phyloP scores from a whole-genome alignment of 495 filamentous ascomycete genomes.

The Penicillium desertorum region DNA sequence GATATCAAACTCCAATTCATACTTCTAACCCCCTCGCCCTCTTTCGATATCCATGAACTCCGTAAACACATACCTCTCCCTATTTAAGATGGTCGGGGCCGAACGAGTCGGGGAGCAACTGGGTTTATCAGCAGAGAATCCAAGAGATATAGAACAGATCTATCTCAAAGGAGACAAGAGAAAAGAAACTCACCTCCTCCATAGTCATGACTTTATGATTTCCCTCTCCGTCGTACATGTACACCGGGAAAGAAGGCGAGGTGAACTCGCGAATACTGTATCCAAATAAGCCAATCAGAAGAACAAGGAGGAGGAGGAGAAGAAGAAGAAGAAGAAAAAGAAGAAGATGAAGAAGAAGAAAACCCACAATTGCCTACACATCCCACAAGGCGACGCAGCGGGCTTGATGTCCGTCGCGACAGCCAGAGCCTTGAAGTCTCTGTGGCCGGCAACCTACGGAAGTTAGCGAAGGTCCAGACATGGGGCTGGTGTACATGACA shows the following conservation, averaged over 20 bases:
- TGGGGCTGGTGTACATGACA: too few species aligned
- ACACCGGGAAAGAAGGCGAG: conserved; percentile 64
- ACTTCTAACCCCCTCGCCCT: background rate
- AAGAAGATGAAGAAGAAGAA: background rate
- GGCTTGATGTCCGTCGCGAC: conserved; percentile 78
- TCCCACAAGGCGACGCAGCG: conserved; percentile 72
- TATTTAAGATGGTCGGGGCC: conserved; percentile 54
- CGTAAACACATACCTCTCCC: background rate
- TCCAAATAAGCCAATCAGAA: background rate
- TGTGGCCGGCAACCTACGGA: conserved; percentile 59
- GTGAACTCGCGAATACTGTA: conserved; percentile 78
- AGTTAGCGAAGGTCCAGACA: conserved; percentile 8
- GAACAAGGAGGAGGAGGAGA: too few species aligned
- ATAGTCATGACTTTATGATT: conserved; percentile 69
- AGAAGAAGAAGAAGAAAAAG: background rate
- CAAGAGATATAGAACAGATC: background rate
- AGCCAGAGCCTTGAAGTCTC: conserved; percentile 75
- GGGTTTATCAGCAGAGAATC: conserved; percentile 19
- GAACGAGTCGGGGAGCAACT: conserved; percentile 73
- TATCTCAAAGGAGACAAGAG: background rate
- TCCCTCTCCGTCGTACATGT: conserved; percentile 83
- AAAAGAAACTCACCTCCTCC: conserved; percentile 57
- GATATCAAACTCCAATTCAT: background rate
- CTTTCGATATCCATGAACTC: background rate
- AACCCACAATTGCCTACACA: conserved; percentile 53